Evolutionary conservation across 2,329 filamentous ascomycete species (phyloP), one percentile per base, ranked within the genome.

Genomic region (Cercospora beticola): DNA sequence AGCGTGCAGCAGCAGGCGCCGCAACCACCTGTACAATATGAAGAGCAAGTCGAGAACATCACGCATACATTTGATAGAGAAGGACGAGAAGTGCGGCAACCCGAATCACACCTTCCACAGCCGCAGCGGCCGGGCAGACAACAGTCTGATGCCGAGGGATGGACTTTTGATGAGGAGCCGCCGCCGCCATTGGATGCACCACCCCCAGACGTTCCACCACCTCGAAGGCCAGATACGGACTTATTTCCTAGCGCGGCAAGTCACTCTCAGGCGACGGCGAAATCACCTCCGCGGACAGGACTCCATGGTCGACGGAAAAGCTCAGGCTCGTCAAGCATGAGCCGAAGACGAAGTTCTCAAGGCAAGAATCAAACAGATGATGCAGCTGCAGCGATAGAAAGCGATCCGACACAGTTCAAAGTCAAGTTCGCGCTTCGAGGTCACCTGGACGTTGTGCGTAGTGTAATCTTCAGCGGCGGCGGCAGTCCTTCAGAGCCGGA

Each of bases 401-500:
- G 85, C 0, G 94, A 97, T 69, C 87, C 84, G 28, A 87, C 89
- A 16, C 93, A 87, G 73, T 98, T 99, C 83, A 97, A 96, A 80
- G 90, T 98, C 68, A 89, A 93, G 62, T 98, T 97, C 77, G 94
- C 93, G 4, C 85, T 99, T 4, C 87, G 94, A 62, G 95, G 95
- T 1, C 95, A 99, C 79, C 86, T 99, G 1, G 93, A 98, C 78
- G 94, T 96, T 2, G 93, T 99, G 5, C 90, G 95, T 49, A 93
- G 93, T 0, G 92, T 98, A 68, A 97, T 97, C 71, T 99, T 99
- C 81, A 98, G 94, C 0, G 95, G 95, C 26, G 95, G 95, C 52
- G 95, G 95, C 70, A 97, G 93, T 76, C 94, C 94, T 3, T 93
- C 92, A 3, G 95, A 99, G 78, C 95, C 95, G 1, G 95, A 99